Percentiles rank a stretch among this genome's conserved stretches.
Conservation (phyloP, 176 grass and related monocot species). For the Aegilops tauschii region DNA sequence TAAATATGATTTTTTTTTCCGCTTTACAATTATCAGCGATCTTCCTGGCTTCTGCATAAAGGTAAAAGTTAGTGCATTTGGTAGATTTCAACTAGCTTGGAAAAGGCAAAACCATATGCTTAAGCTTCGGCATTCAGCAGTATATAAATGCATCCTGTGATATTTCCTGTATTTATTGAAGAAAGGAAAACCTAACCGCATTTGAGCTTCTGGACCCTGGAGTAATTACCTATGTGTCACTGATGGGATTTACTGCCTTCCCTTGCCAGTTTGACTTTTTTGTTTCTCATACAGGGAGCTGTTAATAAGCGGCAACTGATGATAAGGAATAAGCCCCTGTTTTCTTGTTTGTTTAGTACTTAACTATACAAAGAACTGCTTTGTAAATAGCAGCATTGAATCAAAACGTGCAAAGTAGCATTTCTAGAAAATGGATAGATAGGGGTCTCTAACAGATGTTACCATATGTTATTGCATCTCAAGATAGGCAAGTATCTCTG, state of each 20-base stretch:
- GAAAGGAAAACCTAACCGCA: neutral
- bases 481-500: too few species aligned
- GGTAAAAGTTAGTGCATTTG: neutral
- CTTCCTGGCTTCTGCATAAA: neutral
- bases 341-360: neutral
- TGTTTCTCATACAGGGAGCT: neutral
- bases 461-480: too few species aligned
- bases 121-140: neutral
- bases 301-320: neutral
- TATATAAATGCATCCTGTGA: neutral
- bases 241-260: neutral
- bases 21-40: neutral
- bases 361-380: neutral
- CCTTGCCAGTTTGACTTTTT: neutral
- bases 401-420: neutral
- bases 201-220: neutral
- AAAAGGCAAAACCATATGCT: neutral
- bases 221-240: neutral
- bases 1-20: constrained; percentile 2
- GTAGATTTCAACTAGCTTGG: constrained; percentile 10
- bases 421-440: too few species aligned
- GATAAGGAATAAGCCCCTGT: neutral
- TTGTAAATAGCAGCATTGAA: neutral
- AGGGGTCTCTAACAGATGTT: too few species aligned
- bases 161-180: neutral